phyloP scores from a whole-genome alignment of 768 basidiomycete species.

The Mycena kentingensis region DNA sequence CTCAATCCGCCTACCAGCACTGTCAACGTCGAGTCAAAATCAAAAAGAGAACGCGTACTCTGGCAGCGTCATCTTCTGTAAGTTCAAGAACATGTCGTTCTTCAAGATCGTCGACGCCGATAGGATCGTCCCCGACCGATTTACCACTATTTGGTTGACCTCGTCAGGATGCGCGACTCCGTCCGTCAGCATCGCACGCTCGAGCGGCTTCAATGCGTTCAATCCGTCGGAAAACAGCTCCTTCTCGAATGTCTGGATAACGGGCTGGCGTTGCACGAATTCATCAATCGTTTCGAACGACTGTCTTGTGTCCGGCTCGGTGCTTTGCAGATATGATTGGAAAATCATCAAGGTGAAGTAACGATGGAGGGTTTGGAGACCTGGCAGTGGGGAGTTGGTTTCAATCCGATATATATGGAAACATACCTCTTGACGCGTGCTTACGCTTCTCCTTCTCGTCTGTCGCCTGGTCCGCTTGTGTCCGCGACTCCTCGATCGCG shows the following conservation, averaged over 20 bases:
- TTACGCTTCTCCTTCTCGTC: constrained; percentile 69
- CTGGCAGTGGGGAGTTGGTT: constrained; percentile 36
- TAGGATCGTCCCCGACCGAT: constrained; percentile 81
- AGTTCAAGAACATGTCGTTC: constrained; percentile 89
- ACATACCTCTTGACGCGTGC: constrained; percentile 69
- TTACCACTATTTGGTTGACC: constrained; percentile 81
- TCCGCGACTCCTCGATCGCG: constrained; percentile 80
- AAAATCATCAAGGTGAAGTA: constrained; percentile 88
- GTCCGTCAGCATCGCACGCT: constrained; percentile 64
- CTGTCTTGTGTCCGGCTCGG: constrained; percentile 74
- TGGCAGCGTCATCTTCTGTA: constrained; percentile 95
- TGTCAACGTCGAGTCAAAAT: not conserved
- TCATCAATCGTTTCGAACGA: constrained; percentile 77
- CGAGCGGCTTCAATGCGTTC: constrained; percentile 79
- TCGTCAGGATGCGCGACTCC: constrained; percentile 88
- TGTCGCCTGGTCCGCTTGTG: constrained; percentile 73
- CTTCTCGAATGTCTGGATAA: constrained; percentile 94
- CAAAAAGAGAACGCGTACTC: constrained; percentile 57
- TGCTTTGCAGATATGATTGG: constrained; percentile 86
- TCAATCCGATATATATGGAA: not conserved
- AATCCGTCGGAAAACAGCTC: constrained; percentile 81
- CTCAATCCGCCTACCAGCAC: constrained; percentile 69
- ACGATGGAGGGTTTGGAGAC: constrained; percentile 76
- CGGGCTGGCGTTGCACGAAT: constrained; percentile 84
- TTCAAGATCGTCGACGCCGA: constrained; percentile 94